Percentiles rank a stretch among this genome's conserved stretches.
These are phyloP conservation scores for Aspergillus flavus DNA, from an alignment of 2,329 filamentous ascomycete genomes.

Conservation along the genomic window DNA sequence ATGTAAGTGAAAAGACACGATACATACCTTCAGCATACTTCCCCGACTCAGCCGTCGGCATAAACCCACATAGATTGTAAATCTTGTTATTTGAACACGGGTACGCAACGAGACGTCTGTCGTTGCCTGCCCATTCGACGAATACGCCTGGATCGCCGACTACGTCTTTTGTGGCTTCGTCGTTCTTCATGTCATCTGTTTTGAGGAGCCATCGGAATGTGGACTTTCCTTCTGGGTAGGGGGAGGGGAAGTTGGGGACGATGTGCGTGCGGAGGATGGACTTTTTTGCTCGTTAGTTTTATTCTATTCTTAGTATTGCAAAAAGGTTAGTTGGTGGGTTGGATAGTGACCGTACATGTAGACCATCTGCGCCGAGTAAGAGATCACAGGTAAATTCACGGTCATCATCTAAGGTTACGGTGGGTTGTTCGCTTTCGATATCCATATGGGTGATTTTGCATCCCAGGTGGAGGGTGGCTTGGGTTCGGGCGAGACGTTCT, in stretches of 20 bases:
- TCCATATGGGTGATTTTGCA: conserved; percentile 26
- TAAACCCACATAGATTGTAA: conserved; percentile 53
- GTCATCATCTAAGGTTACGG: conserved; percentile 25
- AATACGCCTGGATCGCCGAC: conserved; percentile 38
- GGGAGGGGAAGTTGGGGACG: conserved; percentile 19
- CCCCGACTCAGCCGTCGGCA: conserved; percentile 46
- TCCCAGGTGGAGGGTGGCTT: conserved; percentile 22
- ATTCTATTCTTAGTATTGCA: background rate
- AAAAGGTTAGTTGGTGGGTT: background rate
- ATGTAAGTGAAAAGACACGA: background rate
- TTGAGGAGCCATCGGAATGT: conserved; percentile 31
- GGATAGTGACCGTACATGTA: conserved; percentile 20
- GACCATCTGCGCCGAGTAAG: conserved; percentile 30
- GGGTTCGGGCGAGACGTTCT: conserved; percentile 29
- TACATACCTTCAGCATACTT: conserved; percentile 16
- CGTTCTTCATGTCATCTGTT: conserved; percentile 16
- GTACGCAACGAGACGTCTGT: conserved; percentile 50
- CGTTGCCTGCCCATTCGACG: conserved; percentile 44
- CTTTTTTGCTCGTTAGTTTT: conserved; percentile 10
- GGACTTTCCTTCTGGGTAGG: conserved; percentile 27
- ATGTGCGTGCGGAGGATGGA: conserved; percentile 25
- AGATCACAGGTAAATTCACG: conserved; percentile 24
- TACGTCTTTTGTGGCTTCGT: conserved; percentile 13
- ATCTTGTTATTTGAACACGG: conserved; percentile 49
- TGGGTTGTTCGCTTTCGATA: conserved; percentile 14